Percentiles rank a stretch among this genome's conserved stretches.
phyloP scores from a whole-genome alignment of 1,284 basidiomycete genomes.

The Pseudomicrostroma phylloplanum region DNA sequence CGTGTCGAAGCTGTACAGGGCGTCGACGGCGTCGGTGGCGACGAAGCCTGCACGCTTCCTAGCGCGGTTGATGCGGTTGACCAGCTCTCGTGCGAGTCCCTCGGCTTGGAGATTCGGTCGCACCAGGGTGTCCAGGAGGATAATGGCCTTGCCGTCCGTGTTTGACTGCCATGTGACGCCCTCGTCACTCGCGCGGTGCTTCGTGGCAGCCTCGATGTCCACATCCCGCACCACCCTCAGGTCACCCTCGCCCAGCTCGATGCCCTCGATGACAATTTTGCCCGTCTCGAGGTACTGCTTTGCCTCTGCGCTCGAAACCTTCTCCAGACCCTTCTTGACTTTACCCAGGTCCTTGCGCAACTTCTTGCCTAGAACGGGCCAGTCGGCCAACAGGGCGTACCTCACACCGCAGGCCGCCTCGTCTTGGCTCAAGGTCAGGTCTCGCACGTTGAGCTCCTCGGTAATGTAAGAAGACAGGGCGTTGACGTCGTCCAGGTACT shows the following conservation, averaged over 20 bases:
- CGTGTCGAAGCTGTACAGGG: slow-evolving; percentile 77
- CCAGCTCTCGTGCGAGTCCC: slow-evolving; percentile 81
- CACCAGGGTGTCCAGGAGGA: slow-evolving; percentile 80
- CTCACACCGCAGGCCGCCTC: slow-evolving; percentile 79
- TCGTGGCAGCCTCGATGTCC: slow-evolving; percentile 58
- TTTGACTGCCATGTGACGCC: slow-evolving; percentile 63
- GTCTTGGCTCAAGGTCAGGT: slow-evolving; percentile 80
- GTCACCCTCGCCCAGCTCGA: slow-evolving; percentile 81
- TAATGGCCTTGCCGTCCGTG: slow-evolving; percentile 89
- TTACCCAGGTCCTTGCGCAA: slow-evolving; percentile 85
- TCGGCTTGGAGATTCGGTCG: slow-evolving; percentile 81
- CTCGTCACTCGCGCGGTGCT: slow-evolving; percentile 27
- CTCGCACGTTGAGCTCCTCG: slow-evolving; percentile 91
- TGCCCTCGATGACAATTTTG: slow-evolving; percentile 78
- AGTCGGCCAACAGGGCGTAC: slow-evolving; percentile 89
- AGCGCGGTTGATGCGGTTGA: slow-evolving; percentile 90
- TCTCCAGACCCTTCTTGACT: slow-evolving; percentile 80
- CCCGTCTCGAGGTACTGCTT: slow-evolving; percentile 72
- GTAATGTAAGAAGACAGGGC: slow-evolving; percentile 81
- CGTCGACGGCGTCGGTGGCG: slow-evolving; percentile 85
- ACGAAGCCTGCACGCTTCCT: slow-evolving; percentile 92
- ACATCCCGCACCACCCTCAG: slow-evolving; percentile 84
- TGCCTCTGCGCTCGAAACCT: slow-evolving; percentile 73
- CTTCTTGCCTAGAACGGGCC: slow-evolving; percentile 88
- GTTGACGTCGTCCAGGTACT: slow-evolving; percentile 79